A percentile compares a stretch with the other conserved stretches of the same genome.
Conservation (phyloP, 176 grass and related monocot species). For the bread wheat (Triticum aestivum) region IWGSC_CS_RefSeq_v2.1 NC_057800.1:240974757-240975256, state of each 20-base stretch:
- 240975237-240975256: neutral
- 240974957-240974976: neutral
- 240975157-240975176: neutral
- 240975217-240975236: neutral
- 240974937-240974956: constrained; percentile 1
- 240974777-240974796: constrained; percentile 67
- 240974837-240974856: constrained; percentile 71
- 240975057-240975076: too few relatives aligned
- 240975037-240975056: too few relatives aligned
- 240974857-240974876: constrained; percentile 19
- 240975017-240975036: too few relatives aligned
- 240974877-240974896: constrained; percentile 15
- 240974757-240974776: constrained; percentile 2
- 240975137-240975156: neutral
- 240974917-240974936: constrained; percentile 11
- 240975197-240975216: neutral
- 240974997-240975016: neutral
- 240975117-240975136: neutral
- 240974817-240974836: constrained; percentile 59
- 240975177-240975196: neutral
- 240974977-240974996: neutral
- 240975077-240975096: neutral
- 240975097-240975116: neutral
- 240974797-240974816: constrained; percentile 72
- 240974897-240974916: neutral